Base-by-base conservation (phyloP, 1,139 yeast species). In the Protomyces gravidus region DNA sequence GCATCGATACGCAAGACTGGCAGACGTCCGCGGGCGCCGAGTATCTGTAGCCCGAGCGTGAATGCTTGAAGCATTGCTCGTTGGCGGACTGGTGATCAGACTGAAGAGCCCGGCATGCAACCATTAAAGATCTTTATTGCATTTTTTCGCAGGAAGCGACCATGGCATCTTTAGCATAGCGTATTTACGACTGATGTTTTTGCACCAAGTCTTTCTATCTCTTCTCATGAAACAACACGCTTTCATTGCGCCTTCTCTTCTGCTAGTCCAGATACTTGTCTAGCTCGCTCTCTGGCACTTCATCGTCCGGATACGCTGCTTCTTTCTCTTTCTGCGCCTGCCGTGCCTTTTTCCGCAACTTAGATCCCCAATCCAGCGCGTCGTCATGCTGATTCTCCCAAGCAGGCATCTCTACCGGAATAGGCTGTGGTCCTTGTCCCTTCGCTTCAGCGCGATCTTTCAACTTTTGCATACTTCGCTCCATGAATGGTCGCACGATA, bases 381-480 rank as follows among this genome's bases (percentile, higher is more conserved):
- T 45, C 58, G 15, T 46, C 58, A 15, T 36, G 17, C 6, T 53
- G 40, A 36, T 53, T 53, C 47, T 53, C 46, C 58, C 58, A 53
- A 9, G 51, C 58, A 19, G 58, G 58, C 51, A 53, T 19, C 33
- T 53, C 58, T 2, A 53, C 48, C 4, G 58, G 58, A 21, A 53
- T 53, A n/a, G 58, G 58, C 17, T 53, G 58, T 9, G 58, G 58
- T 3, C 58, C 58, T 11, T 53, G 30, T 2, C 58, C 58, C 26
- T 46, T n/a, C n/a, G 36, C 51, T 5, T 40, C 39, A 7, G 50
- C 58, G 5, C 57, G 42, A 15, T 53, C 58, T 15, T 42, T 45
- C 23, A 53, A 51, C 26, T 53, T 53, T 23, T 46, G 47, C 58
- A 53, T 53, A 7, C 46, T 50, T 27, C 48, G 47, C 27, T 53